These are phyloP conservation scores for Capsella rubella DNA, from an alignment of 441 rosid species.

Conservation along the genomic window DNA sequence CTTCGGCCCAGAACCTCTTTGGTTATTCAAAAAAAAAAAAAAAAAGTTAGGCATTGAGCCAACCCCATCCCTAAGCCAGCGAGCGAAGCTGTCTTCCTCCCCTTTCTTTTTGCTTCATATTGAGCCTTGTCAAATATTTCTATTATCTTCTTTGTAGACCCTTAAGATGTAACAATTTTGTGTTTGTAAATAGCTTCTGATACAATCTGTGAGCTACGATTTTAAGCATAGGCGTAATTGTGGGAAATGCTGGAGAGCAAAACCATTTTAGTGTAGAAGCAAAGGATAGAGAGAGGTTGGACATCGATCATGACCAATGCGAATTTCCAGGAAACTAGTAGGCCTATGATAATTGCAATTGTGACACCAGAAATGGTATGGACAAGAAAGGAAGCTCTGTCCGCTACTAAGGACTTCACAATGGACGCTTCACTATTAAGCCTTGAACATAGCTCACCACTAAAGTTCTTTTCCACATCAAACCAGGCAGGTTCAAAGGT, in stretches of 20 bases:
- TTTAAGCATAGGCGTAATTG: slow-evolving; percentile 72
- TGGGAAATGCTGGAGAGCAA: slow-evolving; percentile 67
- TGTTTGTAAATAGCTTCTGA: slow-evolving; percentile 84
- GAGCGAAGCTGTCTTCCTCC: slow-evolving; percentile 73
- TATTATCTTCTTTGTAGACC: slow-evolving; percentile 68
- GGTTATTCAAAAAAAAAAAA: too few species aligned
- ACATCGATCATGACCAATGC: slow-evolving; percentile 83
- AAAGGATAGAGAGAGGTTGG: slow-evolving; percentile 78
- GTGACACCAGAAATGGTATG: slow-evolving; percentile 84
- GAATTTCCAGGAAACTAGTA: slow-evolving; percentile 80
- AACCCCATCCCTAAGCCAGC: slow-evolving; percentile 93
- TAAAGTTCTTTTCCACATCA: slow-evolving; percentile 78
- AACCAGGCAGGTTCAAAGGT: slow-evolving; percentile 88
- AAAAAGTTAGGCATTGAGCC: slow-evolving; percentile 68
- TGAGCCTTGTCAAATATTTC: slow-evolving; percentile 78
- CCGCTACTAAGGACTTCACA: slow-evolving; percentile 81
- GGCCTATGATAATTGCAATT: slow-evolving; percentile 81
- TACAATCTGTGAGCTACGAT: slow-evolving; percentile 82
- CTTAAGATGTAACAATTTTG: slow-evolving; percentile 75
- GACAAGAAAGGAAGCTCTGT: slow-evolving; percentile 66
- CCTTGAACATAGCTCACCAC: slow-evolving; percentile 74
- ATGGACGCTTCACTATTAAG: slow-evolving; percentile 70
- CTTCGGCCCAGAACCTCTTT: too few species aligned
- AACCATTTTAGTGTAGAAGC: slow-evolving; percentile 79
- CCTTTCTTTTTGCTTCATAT: slow-evolving; percentile 70